Evolutionary conservation across 2,329 filamentous ascomycete species (phyloP).

Genomic region (Talaromyces pinophilus): DNA sequence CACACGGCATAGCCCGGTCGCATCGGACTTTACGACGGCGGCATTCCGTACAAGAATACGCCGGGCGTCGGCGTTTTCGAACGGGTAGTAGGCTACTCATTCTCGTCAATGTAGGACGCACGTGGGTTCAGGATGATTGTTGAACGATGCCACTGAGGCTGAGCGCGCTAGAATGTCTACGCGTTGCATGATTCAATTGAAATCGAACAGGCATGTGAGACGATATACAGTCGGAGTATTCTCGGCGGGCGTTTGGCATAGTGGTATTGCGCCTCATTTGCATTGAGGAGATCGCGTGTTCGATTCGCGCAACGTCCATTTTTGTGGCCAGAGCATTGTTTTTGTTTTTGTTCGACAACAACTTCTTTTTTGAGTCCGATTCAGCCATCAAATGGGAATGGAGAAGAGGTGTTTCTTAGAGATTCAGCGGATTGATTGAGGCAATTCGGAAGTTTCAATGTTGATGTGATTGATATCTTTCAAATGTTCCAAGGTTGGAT

Average conservation of each 20-base stretch:
- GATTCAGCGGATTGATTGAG: not conserved
- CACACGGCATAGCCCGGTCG: constrained; percentile 31
- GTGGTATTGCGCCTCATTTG: constrained; percentile 15
- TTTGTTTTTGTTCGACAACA: not conserved
- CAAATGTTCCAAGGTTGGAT: too few relatives aligned
- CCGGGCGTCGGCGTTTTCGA: constrained; percentile 27
- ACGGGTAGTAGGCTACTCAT: not conserved
- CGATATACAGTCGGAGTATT: not conserved
- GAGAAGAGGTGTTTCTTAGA: not conserved
- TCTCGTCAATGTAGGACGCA: not conserved
- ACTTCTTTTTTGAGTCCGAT: not conserved
- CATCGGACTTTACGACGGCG: constrained; percentile 36
- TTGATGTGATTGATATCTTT: too few relatives aligned
- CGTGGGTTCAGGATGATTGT: not conserved
- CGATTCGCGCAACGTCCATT: constrained; percentile 12
- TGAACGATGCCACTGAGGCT: not conserved
- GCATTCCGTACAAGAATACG: constrained; percentile 33
- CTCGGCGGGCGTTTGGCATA: constrained; percentile 14
- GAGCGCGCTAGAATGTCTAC: not conserved
- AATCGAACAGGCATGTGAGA: too few relatives aligned
- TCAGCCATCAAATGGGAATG: not conserved
- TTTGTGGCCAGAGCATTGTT: not conserved
- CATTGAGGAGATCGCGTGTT: constrained; percentile 15
- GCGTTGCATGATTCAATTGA: too few relatives aligned
- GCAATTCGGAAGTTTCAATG: not conserved